Conservation (phyloP, 2,329 filamentous ascomycete genomes). For the Bipolaris gigantea region DNA sequence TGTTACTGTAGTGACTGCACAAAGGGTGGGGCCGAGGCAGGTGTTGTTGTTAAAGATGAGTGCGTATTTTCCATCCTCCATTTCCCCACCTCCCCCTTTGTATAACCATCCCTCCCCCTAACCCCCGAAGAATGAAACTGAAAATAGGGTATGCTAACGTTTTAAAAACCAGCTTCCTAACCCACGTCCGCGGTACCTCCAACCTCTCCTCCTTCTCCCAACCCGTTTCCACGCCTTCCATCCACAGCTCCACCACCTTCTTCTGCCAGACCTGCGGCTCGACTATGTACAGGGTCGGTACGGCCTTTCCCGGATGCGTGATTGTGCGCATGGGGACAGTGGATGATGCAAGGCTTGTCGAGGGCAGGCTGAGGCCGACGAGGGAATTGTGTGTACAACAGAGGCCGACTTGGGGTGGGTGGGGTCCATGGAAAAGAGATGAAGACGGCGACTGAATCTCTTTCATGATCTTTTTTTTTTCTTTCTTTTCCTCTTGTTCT, state of each 20-base stretch:
- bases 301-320: constrained; percentile 49
- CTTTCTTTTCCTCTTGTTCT: too few relatives aligned
- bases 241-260: constrained; percentile 58
- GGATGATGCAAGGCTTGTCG: constrained; percentile 62
- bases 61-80: constrained; percentile 18
- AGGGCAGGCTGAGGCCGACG: constrained; percentile 59
- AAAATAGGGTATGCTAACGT: too few relatives aligned
- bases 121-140: too few relatives aligned
- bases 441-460: background rate
- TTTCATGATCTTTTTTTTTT: background rate
- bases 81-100: too few relatives aligned
- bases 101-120: background rate
- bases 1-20: constrained; percentile 65
- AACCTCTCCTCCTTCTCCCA: constrained; percentile 55
- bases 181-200: constrained; percentile 54
- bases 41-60: constrained; percentile 54
- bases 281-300: constrained; percentile 60
- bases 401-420: constrained; percentile 55
- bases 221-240: constrained; percentile 6
- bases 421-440: constrained; percentile 8
- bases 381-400: constrained; percentile 58
- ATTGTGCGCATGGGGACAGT: constrained; percentile 63
- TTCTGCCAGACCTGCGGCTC: constrained; percentile 64
- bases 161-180: constrained; percentile 34
- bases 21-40: constrained; percentile 62